Percentiles rank a stretch among this genome's conserved stretches.
phyloP scores from a whole-genome alignment of 345 rosid genomes.

The Melastoma malabathricum region DNA sequence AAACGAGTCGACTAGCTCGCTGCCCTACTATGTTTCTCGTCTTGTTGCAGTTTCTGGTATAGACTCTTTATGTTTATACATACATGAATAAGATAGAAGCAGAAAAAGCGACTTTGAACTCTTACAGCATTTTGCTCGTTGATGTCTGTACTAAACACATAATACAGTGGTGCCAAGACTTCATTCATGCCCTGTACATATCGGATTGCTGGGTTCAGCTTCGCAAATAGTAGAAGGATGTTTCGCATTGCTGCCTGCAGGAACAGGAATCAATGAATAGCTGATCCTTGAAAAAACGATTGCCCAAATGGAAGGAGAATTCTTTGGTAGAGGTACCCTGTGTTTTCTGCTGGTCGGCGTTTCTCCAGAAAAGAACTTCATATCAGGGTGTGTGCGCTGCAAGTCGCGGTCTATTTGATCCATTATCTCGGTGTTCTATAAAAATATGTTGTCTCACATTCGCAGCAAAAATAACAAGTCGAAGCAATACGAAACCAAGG shows the following conservation, averaged over 20 bases:
- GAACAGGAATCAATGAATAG: not conserved
- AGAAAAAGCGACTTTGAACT: not conserved
- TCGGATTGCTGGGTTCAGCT: conserved; percentile 60
- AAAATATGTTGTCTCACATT: conserved; percentile 5
- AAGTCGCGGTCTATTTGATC: conserved; percentile 69
- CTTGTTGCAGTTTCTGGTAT: too few relatives aligned
- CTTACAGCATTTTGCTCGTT: conserved; percentile 51
- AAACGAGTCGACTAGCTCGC: too few relatives aligned
- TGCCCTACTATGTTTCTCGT: too few relatives aligned
- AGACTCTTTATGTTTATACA: too few relatives aligned
- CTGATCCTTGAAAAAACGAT: too few relatives aligned
- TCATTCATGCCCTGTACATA: conserved; percentile 83
- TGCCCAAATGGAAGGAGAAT: not conserved
- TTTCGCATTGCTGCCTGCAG: conserved; percentile 56
- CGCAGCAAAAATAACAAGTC: not conserved
- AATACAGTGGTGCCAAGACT: conserved; percentile 61
- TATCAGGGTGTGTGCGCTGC: conserved; percentile 57
- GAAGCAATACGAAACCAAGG: conserved; percentile 2
- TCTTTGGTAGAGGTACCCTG: conserved; percentile 21
- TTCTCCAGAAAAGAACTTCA: conserved; percentile 56
- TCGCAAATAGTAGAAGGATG: conserved; percentile 55
- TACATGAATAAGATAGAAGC: too few relatives aligned
- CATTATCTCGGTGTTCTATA: conserved; percentile 49
- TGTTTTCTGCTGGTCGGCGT: conserved; percentile 39
- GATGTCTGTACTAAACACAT: conserved; percentile 40